A percentile compares a stretch with the other conserved stretches of the same genome.
phyloP scores from a whole-genome alignment of 2,329 filamentous ascomycete genomes.

The Sordariomycetes sp. region DNA sequence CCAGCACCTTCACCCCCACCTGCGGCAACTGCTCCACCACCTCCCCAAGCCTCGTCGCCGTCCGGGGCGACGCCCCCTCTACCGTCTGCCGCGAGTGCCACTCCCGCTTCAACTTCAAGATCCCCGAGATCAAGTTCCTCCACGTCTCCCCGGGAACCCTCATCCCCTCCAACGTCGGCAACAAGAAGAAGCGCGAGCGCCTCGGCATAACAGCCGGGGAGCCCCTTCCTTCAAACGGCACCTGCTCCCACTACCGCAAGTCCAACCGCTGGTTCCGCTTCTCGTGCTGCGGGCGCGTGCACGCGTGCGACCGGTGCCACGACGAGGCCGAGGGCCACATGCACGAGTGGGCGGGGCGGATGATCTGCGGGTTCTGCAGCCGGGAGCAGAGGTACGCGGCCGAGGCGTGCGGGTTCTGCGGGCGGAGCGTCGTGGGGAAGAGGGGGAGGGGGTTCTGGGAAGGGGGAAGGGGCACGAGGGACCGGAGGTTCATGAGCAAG shows the following conservation, averaged over 20 bases:
- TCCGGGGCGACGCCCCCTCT: conserved; percentile 58
- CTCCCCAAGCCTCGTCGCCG: conserved; percentile 55
- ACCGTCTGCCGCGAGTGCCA: conserved; percentile 73
- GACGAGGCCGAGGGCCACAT: conserved; percentile 57
- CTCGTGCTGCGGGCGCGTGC: conserved; percentile 44
- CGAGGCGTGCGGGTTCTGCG: conserved; percentile 65
- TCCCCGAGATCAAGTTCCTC: conserved; percentile 68
- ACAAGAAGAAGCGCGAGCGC: conserved; percentile 32
- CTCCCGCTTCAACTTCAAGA: conserved; percentile 64
- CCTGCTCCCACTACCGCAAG: conserved; percentile 44
- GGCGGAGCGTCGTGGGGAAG: conserved; percentile 51
- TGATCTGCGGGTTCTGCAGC: conserved; percentile 72
- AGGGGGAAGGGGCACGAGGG: conserved; percentile 70
- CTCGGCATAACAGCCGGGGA: conserved; percentile 44
- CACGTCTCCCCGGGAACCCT: conserved; percentile 46
- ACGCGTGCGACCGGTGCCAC: conserved; percentile 61
- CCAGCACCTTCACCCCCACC: conserved; percentile 67
- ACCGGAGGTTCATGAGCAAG: conserved; percentile 56
- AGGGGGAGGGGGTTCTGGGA: conserved; percentile 71
- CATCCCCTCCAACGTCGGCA: conserved; percentile 24
- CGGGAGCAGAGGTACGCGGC: conserved; percentile 69
- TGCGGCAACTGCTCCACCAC: conserved; percentile 63
- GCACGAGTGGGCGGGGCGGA: conserved; percentile 71
- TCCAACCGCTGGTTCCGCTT: conserved; percentile 54
- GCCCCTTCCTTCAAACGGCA: conserved; percentile 35